Percentiles rank a stretch among this genome's conserved stretches.
Evolutionary conservation across 1,139 yeast genomes (phyloP).

Genomic region (Zygoascus meyerae): DNA sequence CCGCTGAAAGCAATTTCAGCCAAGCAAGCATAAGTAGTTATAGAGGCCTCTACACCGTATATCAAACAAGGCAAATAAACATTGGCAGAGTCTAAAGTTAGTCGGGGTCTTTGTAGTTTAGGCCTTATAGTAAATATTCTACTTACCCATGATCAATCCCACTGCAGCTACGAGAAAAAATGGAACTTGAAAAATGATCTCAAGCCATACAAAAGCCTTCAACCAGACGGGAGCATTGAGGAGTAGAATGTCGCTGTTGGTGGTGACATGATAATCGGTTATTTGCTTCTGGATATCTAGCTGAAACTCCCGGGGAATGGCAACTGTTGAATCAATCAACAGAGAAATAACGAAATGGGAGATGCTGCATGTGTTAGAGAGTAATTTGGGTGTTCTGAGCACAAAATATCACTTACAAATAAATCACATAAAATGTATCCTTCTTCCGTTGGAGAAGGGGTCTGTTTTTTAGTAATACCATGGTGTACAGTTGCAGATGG

Average conservation of each 20-base stretch:
- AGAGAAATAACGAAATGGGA: constrained; percentile 72
- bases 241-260: constrained; percentile 68
- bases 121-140: too few relatives aligned
- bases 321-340: constrained; percentile 66
- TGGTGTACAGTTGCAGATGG: background rate
- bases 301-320: constrained; percentile 51
- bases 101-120: background rate
- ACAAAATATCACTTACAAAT: constrained; percentile 32
- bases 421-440: constrained; percentile 50
- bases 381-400: background rate
- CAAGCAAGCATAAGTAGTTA: constrained; percentile 64
- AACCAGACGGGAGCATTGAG: constrained; percentile 62
- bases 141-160: constrained; percentile 25
- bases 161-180: constrained; percentile 49
- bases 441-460: constrained; percentile 21
- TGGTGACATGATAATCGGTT: constrained; percentile 51
- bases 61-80: constrained; percentile 50
- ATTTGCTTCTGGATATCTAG: constrained; percentile 44
- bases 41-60: constrained; percentile 71
- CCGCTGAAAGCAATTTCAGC: constrained; percentile 31
- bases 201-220: constrained; percentile 61
- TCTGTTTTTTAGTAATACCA: constrained; percentile 8
- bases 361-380: constrained; percentile 21
- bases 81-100: constrained; percentile 20
- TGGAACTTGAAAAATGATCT: constrained; percentile 71